These are phyloP conservation scores for Phylloporus arenicola DNA, from an alignment of 768 basidiomycete species.

Conservation along the genomic window DNA sequence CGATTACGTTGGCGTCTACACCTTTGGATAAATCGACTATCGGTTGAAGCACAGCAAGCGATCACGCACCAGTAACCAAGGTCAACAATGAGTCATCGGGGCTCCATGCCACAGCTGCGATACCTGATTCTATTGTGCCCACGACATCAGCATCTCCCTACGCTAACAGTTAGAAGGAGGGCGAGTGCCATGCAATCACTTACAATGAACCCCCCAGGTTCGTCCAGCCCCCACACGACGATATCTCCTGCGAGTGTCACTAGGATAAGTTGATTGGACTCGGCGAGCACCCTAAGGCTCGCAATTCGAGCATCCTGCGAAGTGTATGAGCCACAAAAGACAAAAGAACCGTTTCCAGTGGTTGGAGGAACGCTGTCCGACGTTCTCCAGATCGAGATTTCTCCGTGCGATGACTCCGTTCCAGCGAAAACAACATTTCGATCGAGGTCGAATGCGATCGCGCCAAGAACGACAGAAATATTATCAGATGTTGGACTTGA, in stretches of 20 bases:
- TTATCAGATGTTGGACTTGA: constrained; percentile 14
- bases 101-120: constrained; percentile 81
- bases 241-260: constrained; percentile 83
- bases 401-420: constrained; percentile 55
- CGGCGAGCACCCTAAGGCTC: constrained; percentile 64
- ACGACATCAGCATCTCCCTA: constrained; percentile 56
- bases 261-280: constrained; percentile 59
- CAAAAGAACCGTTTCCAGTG: constrained; percentile 6
- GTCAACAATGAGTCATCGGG: constrained; percentile 88
- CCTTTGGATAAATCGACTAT: constrained; percentile 1
- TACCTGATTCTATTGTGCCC: constrained; percentile 81
- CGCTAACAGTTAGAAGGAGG: constrained; percentile 4
- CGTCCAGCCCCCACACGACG: constrained; percentile 54
- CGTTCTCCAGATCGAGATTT: constrained; percentile 54
- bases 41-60: not conserved
- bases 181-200: constrained; percentile 14
- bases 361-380: constrained; percentile 12
- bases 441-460: constrained; percentile 58
- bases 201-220: constrained; percentile 40
- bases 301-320: constrained; percentile 42
- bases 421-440: constrained; percentile 54
- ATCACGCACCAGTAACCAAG: constrained; percentile 63
- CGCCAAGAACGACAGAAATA: constrained; percentile 35
- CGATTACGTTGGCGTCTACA: constrained; percentile 75
- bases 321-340: constrained; percentile 22